Evolutionary conservation across 2,329 filamentous ascomycete species (phyloP), one percentile per base, ranked within the genome.

Genomic region (Teratosphaeria nubilosa): DNA sequence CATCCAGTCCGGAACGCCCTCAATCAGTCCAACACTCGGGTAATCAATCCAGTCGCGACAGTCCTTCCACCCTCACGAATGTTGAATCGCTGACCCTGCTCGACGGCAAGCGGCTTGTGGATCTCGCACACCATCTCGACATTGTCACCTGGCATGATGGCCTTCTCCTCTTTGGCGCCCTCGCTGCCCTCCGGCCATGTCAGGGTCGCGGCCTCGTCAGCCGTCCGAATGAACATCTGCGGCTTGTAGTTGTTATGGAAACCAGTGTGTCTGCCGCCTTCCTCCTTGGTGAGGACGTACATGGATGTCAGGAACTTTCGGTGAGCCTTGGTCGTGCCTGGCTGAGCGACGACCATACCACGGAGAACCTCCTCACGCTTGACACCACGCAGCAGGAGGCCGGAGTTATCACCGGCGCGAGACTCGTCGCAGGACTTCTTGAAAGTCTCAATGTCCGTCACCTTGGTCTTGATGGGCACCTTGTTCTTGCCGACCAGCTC

Each of bases 371-470:
- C 95, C 79, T 99, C 94, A 72, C 94, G 91, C 78, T 91, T 91
- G 72, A 99, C 78, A 82, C 94, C 92, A 78, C 94, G 90, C 76
- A 99, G 87, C 57, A 99, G 85, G 41, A 99, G 88, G 72, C 94
- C 94, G 27, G 94, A 96, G 86, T 97, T 99, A 78, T 99, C 94
- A 76, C 94, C 94, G 62, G 94, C 94, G 69, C 89, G 85, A 60
- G 92, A 95, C 78, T 96, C 90, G 59, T 96, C 91, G 77, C 94
- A 97, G 54, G 91, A 95, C 85, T 99, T 99, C 84, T 97, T 96
- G 84, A 99, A 99, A 65, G 92, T 99, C 82, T 99, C 94, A 68
- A 99, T 97, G 73, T 99, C 95, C 71, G 94, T 99, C 65, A 99
- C 92, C 83, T 96, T 97, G 76, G 94, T 97, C 86, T 95, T 96